Percentiles rank a stretch among this genome's conserved stretches.
phyloP scores from a whole-genome alignment of 2,329 filamentous ascomycete species.

The Colletotrichum nymphaeae region DNA sequence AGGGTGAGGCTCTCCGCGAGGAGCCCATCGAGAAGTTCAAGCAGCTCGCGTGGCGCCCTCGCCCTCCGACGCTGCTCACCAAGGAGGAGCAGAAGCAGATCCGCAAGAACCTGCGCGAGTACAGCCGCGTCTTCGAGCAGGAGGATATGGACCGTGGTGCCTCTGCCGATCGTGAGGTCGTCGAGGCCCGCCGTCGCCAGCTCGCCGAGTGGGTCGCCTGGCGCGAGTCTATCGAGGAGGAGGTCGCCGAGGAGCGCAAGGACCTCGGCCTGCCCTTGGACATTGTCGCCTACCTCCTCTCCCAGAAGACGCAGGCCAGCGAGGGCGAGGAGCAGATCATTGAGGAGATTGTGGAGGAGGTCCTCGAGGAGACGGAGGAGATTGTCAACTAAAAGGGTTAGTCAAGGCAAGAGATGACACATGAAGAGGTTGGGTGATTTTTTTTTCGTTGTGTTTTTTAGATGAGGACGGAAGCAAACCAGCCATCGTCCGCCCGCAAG shows the following conservation, averaged over 20 bases:
- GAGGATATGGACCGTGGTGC: constrained; percentile 94
- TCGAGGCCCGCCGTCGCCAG: constrained; percentile 84
- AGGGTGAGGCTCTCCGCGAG: constrained; percentile 87
- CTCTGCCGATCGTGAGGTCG: constrained; percentile 91
- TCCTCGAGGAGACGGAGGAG: constrained; percentile 87
- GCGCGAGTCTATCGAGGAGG: constrained; percentile 78
- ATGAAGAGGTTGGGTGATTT: not conserved
- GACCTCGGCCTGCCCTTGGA: constrained; percentile 74
- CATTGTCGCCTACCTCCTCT: constrained; percentile 70
- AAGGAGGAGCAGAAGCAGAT: constrained; percentile 98
- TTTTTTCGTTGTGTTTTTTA: constrained; percentile 3
- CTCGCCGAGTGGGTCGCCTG: constrained; percentile 92
- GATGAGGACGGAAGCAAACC: constrained; percentile 8
- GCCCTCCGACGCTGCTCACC: constrained; percentile 88
- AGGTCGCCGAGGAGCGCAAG: constrained; percentile 78
- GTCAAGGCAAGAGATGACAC: not conserved
- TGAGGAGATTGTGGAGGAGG: constrained; percentile 90
- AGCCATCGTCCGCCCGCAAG: not conserved
- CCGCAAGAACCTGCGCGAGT: constrained; percentile 98
- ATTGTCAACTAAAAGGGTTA: constrained; percentile 52
- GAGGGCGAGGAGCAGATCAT: constrained; percentile 82
- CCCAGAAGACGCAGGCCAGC: constrained; percentile 63
- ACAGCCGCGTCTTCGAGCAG: constrained; percentile 94
- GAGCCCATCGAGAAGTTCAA: constrained; percentile 97
- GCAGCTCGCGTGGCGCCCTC: constrained; percentile 94